Evolutionary conservation across 306 rosid species (phyloP).

Genomic region (Cicer pinnatifidum): DNA sequence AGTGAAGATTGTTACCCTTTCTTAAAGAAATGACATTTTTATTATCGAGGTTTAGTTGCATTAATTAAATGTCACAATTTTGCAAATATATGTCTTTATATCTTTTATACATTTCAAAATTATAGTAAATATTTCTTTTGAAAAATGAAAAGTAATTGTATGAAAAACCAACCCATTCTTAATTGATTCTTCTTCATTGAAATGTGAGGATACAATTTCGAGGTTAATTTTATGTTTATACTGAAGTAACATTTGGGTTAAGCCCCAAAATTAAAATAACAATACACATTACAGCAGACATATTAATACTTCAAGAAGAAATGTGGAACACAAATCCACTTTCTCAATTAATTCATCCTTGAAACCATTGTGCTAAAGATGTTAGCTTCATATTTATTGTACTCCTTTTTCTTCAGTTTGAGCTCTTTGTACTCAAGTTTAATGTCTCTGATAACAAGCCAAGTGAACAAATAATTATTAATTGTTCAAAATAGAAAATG

Average conservation of each 20-base stretch:
- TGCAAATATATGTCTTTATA: no score
- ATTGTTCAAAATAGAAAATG: background rate
- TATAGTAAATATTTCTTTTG: no score
- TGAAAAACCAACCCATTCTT: background rate
- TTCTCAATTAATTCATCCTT: constrained; percentile 50
- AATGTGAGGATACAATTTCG: background rate
- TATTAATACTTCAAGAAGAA: constrained; percentile 1
- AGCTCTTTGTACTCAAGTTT: constrained; percentile 60
- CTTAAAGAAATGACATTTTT: no score
- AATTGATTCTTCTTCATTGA: background rate
- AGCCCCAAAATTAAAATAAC: background rate
- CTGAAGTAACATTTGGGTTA: background rate
- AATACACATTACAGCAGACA: background rate
- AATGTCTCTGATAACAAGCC: constrained; percentile 56
- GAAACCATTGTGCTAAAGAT: constrained; percentile 70
- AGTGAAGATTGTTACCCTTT: no score
- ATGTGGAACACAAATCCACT: constrained; percentile 23
- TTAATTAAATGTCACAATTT: no score
- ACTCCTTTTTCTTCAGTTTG: constrained; percentile 59
- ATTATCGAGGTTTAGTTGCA: no score
- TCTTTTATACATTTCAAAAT: no score
- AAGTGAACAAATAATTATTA: constrained; percentile 24
- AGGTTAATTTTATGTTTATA: constrained; percentile 12
- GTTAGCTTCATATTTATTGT: constrained; percentile 53
- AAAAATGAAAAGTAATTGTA: background rate